Evolutionary conservation across 768 basidiomycete genomes (phyloP).

Genomic region (Tubosaeta brunneosetosa): DNA sequence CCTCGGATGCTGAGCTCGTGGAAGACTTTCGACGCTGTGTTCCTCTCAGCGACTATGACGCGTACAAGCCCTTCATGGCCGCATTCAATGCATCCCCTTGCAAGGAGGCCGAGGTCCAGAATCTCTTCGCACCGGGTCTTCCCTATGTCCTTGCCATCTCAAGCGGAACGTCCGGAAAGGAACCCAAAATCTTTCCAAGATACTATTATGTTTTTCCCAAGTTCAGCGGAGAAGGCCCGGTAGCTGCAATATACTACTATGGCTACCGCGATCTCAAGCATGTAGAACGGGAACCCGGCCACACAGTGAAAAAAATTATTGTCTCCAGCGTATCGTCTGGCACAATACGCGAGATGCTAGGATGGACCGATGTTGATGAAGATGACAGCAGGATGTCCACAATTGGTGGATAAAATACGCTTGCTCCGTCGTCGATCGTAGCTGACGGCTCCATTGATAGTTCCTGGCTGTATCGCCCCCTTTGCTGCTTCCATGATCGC

Average conservation of each 20-base stretch:
- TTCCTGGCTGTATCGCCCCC: neutral
- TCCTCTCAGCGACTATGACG: constrained; percentile 2
- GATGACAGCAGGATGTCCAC: constrained; percentile 1
- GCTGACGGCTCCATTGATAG: neutral
- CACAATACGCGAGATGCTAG: neutral
- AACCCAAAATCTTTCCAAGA: constrained; percentile 1
- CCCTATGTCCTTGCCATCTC: constrained; percentile 3
- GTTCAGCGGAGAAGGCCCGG: neutral
- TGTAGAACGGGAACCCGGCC: neutral
- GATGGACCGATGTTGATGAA: neutral
- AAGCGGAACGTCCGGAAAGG: constrained; percentile 8
- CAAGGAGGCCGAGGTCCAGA: constrained; percentile 3
- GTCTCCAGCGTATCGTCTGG: neutral
- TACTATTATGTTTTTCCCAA: neutral
- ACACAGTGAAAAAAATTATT: neutral
- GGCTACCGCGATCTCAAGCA: neutral
- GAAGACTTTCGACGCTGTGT: neutral
- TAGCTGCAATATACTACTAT: neutral
- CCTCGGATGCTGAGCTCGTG: neutral
- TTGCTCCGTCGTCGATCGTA: neutral
- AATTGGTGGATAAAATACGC: neutral
- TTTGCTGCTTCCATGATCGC: constrained; percentile 2
- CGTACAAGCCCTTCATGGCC: constrained; percentile 6
- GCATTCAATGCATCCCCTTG: constrained; percentile 8
- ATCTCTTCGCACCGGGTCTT: constrained; percentile 13